A percentile compares a stretch with the other conserved stretches of the same genome.
Conservation (phyloP, 2,329 filamentous ascomycete species). For the Curvularia sp. region DNA sequence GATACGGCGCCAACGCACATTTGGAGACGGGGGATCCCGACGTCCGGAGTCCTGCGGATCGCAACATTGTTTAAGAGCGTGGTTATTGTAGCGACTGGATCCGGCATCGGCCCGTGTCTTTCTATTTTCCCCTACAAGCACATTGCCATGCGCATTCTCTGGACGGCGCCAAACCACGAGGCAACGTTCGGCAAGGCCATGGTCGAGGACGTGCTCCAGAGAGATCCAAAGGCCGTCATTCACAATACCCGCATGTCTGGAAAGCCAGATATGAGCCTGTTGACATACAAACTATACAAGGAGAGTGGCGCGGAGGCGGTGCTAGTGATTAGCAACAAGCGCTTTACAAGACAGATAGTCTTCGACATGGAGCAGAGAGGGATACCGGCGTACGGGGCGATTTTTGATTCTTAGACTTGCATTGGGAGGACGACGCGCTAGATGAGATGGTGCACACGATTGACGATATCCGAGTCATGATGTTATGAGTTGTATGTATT, state of each 20-base stretch:
- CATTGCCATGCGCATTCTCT: slow-evolving; percentile 68
- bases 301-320: slow-evolving; percentile 69
- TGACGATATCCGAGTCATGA: slow-evolving; percentile 4
- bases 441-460: neutral
- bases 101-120: slow-evolving; percentile 53
- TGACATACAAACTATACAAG: slow-evolving; percentile 62
- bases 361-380: slow-evolving; percentile 71
- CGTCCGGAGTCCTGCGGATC: slow-evolving; percentile 48
- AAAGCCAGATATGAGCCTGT: slow-evolving; percentile 67
- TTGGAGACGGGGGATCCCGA: slow-evolving; percentile 48
- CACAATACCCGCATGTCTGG: slow-evolving; percentile 70
- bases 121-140: slow-evolving; percentile 59
- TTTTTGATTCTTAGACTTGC: slow-evolving; percentile 67
- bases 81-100: slow-evolving; percentile 49
- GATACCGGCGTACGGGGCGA: slow-evolving; percentile 72
- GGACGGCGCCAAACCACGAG: slow-evolving; percentile 71
- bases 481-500: neutral
- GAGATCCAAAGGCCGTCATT: slow-evolving; percentile 70
- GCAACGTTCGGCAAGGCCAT: slow-evolving; percentile 70
- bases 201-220: slow-evolving; percentile 63
- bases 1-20: slow-evolving; percentile 43
- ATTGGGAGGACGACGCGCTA: neutral
- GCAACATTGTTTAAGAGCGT: slow-evolving; percentile 47
- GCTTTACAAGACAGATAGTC: slow-evolving; percentile 70
- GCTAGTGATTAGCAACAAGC: slow-evolving; percentile 75